phyloP scores from a whole-genome alignment of 306 rosid genomes.

The Pyrus communis region DNA sequence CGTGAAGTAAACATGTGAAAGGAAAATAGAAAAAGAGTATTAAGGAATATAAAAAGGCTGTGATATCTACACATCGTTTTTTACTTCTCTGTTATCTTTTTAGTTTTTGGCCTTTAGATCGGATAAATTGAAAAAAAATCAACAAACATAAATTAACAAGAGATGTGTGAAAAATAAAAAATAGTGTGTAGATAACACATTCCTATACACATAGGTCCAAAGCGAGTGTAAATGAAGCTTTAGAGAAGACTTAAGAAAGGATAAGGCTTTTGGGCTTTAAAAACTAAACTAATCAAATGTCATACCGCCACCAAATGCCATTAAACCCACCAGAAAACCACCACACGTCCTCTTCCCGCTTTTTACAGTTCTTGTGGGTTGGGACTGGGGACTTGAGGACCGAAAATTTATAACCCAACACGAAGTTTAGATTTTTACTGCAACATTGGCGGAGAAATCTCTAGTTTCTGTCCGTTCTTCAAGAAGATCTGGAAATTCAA shows the following conservation, averaged over 20 bases:
- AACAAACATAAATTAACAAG: too few relatives aligned
- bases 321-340: neutral
- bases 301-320: neutral
- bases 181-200: too few relatives aligned
- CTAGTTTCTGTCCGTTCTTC: neutral
- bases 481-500: neutral
- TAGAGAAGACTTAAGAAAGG: neutral
- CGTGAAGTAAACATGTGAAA: too few relatives aligned
- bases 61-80: too few relatives aligned
- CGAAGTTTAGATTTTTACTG: neutral
- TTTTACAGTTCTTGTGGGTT: neutral
- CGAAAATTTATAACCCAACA: neutral
- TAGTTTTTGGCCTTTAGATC: fast-evolving
- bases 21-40: neutral
- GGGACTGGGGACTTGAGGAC: neutral
- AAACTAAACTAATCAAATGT: neutral
- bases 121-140: too few relatives aligned
- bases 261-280: too few relatives aligned
- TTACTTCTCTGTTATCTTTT: too few relatives aligned
- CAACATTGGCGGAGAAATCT: constrained; percentile 4
- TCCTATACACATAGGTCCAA: neutral
- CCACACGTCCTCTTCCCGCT: neutral
- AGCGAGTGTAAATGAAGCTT: neutral
- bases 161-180: too few relatives aligned
- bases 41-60: neutral